phyloP scores from a whole-genome alignment of 2,329 filamentous ascomycete species.

The Clarireedia paspali region DNA sequence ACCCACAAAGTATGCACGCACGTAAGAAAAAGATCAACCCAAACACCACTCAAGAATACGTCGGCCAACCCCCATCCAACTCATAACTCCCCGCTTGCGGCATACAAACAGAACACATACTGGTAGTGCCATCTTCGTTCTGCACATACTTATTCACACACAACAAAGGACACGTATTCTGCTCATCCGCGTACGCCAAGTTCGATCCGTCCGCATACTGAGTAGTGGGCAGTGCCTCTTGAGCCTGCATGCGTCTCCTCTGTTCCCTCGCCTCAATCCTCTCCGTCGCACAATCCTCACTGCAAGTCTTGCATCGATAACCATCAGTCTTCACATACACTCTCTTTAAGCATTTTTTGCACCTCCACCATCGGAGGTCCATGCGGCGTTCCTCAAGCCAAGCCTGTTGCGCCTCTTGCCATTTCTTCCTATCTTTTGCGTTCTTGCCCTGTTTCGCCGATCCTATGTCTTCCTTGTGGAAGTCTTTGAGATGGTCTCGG shows the following conservation, averaged over 20 bases:
- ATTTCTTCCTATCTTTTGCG: constrained; percentile 4
- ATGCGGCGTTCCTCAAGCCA: constrained; percentile 22
- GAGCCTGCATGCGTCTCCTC: neutral
- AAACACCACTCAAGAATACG: too few relatives aligned
- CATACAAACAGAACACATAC: too few relatives aligned
- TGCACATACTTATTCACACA: too few relatives aligned
- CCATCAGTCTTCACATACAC: constrained; percentile 12
- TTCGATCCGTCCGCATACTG: too few relatives aligned
- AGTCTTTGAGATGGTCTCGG: constrained; percentile 40
- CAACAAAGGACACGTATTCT: too few relatives aligned
- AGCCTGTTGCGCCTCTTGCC: constrained; percentile 13
- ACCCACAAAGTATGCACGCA: too few relatives aligned
- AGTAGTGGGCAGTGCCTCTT: neutral
- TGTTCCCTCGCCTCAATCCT: constrained; percentile 1
- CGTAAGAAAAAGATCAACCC: too few relatives aligned
- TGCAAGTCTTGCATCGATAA: constrained; percentile 21
- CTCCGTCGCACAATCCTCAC: constrained; percentile 18
- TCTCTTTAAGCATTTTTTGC: constrained; percentile 21
- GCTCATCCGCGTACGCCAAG: too few relatives aligned
- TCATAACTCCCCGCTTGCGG: too few relatives aligned
- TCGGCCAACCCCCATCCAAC: too few relatives aligned
- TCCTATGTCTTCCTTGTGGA: constrained; percentile 35
- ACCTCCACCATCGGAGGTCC: constrained; percentile 21
- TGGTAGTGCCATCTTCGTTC: too few relatives aligned
- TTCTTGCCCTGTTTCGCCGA: constrained; percentile 14